phyloP scores from a whole-genome alignment of 148 eudicot genomes.

The Polygonum maritimum region DNA sequence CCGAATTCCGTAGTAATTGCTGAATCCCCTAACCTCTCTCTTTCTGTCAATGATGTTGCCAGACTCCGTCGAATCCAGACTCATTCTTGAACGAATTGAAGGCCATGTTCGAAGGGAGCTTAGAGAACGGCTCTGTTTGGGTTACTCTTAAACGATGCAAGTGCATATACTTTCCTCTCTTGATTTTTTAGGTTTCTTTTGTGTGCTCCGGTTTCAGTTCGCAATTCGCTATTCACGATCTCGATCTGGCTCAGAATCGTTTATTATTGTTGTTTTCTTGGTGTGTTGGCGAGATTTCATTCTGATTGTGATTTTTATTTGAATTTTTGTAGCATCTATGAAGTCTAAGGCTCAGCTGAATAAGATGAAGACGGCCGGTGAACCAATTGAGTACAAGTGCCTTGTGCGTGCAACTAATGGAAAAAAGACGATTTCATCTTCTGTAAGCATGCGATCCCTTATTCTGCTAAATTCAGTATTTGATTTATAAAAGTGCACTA shows the following conservation, averaged over 20 bases:
- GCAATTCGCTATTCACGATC: constrained; percentile 3
- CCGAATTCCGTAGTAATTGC: neutral
- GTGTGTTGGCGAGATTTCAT: neutral
- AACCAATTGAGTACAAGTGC: constrained; percentile 63
- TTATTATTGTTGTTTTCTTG: neutral
- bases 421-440: constrained; percentile 71
- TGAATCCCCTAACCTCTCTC: neutral
- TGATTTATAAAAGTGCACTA: neutral
- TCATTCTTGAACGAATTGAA: constrained; percentile 79
- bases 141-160: constrained; percentile 89
- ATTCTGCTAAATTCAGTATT: neutral
- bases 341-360: constrained; percentile 58
- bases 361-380: constrained; percentile 54
- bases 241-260: neutral
- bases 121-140: constrained; percentile 86
- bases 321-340: constrained; percentile 48
- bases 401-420: constrained; percentile 91
- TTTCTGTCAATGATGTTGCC: neutral
- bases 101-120: constrained; percentile 71
- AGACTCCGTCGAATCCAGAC: constrained; percentile 69
- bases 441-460: constrained; percentile 32
- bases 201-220: neutral
- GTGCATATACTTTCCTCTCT: neutral
- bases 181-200: neutral
- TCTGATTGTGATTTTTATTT: neutral